A percentile compares a stretch with the other conserved stretches of the same genome.
These are phyloP conservation scores for Ceratocystis variospora DNA, from an alignment of 2,329 filamentous ascomycete genomes.

Conservation along the genomic window DNA sequence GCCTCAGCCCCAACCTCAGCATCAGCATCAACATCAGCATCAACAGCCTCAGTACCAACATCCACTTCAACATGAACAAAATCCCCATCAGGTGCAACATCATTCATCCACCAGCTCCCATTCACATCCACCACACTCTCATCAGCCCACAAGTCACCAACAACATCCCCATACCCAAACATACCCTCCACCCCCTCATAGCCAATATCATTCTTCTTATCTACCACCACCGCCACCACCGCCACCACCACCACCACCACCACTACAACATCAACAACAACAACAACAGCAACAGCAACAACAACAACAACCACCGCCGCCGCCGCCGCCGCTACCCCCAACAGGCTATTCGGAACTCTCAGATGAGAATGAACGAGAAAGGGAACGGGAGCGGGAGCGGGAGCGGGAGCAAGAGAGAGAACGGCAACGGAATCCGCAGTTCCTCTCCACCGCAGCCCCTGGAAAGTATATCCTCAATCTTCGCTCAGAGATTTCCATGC, in stretches of 20 bases:
- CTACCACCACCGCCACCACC: not conserved
- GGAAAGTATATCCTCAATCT: slow-evolving; percentile 21
- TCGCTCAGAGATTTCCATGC: slow-evolving; percentile 37
- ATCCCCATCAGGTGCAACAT: not conserved
- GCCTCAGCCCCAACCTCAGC: slow-evolving; percentile 8
- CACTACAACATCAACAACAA: not conserved
- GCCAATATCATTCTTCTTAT: slow-evolving; percentile 1
- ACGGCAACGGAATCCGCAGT: slow-evolving; percentile 27
- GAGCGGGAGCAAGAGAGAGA: slow-evolving; percentile 29
- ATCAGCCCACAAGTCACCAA: slow-evolving; percentile 13
- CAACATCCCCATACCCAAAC: not conserved
- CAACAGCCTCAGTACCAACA: slow-evolving; percentile 9
- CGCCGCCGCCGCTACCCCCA: not conserved
- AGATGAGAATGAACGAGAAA: slow-evolving; percentile 24
- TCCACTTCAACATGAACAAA: not conserved
- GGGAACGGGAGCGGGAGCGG: slow-evolving; percentile 33
- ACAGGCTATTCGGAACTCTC: not conserved
- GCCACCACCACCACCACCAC: not conserved
- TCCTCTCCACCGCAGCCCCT: not conserved
- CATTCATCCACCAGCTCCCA: not conserved
- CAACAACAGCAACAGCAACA: too few relatives aligned
- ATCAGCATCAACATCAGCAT: slow-evolving; percentile 18
- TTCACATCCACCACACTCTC: slow-evolving; percentile 2
- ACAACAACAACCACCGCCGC: not conserved
- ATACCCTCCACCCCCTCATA: not conserved